Percentiles rank a stretch among this genome's conserved stretches.
phyloP scores from a whole-genome alignment of 257 asterid species.

The Echium plantagineum region DNA sequence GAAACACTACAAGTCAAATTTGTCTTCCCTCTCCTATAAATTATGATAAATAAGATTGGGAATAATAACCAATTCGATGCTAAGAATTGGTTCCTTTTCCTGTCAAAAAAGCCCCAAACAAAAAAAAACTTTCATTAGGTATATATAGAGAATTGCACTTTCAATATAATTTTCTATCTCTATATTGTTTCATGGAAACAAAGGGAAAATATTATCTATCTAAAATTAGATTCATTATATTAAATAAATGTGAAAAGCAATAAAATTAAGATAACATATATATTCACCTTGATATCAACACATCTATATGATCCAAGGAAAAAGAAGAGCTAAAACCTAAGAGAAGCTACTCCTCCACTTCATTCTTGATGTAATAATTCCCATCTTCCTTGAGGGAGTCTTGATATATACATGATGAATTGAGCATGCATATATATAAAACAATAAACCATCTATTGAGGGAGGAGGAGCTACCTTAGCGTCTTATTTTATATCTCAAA shows the following conservation, averaged over 20 bases:
- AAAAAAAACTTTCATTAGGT: neutral
- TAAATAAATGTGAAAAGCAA: too few relatives aligned
- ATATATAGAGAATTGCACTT: neutral
- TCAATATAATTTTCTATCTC: neutral
- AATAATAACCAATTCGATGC: neutral
- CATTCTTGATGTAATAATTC: neutral
- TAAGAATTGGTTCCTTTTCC: neutral
- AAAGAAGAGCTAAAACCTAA: too few relatives aligned
- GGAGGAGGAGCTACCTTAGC: neutral
- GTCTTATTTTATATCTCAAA: neutral
- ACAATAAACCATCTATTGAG: too few relatives aligned
- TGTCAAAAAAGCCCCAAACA: neutral
- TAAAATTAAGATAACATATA: neutral
- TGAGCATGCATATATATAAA: too few relatives aligned
- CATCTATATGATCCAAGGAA: neutral
- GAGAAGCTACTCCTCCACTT: neutral
- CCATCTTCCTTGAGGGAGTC: neutral
- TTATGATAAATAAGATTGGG: neutral
- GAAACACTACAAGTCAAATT: too few relatives aligned
- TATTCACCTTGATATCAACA: neutral
- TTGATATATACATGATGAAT: neutral
- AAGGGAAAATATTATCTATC: neutral
- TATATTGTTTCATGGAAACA: neutral
- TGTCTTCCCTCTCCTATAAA: neutral
- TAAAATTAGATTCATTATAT: neutral